phyloP scores from a whole-genome alignment of 2,329 filamentous ascomycete species.

The Cordyceps cateniannulata region DNA sequence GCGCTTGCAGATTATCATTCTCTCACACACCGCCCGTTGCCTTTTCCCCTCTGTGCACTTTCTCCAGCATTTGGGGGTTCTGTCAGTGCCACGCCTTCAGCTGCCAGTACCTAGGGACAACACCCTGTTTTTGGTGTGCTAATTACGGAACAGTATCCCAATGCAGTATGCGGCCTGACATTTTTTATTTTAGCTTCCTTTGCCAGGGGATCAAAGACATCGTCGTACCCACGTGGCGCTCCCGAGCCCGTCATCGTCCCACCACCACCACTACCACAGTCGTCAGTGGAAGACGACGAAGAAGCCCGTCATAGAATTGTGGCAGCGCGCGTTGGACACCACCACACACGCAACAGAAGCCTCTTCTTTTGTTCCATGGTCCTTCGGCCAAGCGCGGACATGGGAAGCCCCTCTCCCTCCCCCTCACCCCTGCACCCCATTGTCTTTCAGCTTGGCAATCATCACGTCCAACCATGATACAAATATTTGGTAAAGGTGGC shows the following conservation, averaged over 20 bases:
- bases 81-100: neutral
- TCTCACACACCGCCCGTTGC: slow-evolving; percentile 1
- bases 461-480: no score
- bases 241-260: slow-evolving; percentile 5
- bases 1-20: neutral
- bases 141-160: slow-evolving; percentile 12
- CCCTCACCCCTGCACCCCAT: no score
- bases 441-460: no score
- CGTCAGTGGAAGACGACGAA: neutral
- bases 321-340: no score
- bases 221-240: slow-evolving; percentile 13
- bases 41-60: neutral
- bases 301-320: neutral
- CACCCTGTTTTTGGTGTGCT: neutral
- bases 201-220: neutral
- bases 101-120: neutral
- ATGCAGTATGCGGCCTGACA: slow-evolving; percentile 5
- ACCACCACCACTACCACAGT: neutral
- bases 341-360: no score
- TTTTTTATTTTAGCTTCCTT: neutral
- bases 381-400: no score
- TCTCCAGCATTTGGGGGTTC: neutral
- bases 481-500: no score
- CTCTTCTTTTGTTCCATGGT: no score
- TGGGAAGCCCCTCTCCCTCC: no score